phyloP scores from a whole-genome alignment of 2,329 filamentous ascomycete species.

The Thelonectria blattea region DNA sequence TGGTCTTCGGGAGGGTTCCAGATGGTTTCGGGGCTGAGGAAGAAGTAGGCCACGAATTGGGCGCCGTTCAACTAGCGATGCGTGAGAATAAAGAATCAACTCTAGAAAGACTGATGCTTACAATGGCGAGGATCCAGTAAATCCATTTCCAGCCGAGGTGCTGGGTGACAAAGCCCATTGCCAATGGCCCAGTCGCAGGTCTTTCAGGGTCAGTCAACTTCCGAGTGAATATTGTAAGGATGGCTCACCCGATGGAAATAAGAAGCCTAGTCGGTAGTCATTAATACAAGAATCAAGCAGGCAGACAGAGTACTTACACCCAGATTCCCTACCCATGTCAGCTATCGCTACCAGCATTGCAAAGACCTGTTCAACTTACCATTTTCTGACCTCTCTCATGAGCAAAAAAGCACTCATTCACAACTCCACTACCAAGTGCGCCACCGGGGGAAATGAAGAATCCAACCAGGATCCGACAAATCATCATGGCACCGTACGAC shows the following conservation, averaged over 20 bases:
- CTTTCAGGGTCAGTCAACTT: background rate
- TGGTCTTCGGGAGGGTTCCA: background rate
- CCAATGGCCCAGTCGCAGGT: conserved; percentile 1
- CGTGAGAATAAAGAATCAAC: background rate
- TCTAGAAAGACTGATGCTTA: background rate
- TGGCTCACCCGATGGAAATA: background rate
- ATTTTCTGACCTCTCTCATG: background rate
- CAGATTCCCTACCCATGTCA: background rate
- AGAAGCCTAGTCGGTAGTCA: background rate
- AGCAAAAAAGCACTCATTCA: background rate
- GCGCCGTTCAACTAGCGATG: background rate
- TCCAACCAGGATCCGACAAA: background rate
- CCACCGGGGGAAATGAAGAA: background rate
- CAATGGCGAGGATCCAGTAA: background rate
- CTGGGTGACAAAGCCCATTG: background rate
- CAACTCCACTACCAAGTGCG: background rate
- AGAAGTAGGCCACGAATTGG: background rate
- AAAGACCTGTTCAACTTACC: background rate
- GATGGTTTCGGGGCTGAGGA: background rate
- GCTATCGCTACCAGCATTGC: background rate
- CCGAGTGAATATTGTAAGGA: background rate
- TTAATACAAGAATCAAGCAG: background rate
- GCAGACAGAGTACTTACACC: background rate
- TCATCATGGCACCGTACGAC: background rate
- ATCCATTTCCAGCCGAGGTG: conserved; percentile 7